Evolutionary conservation across 2,329 filamentous ascomycete species (phyloP).

Genomic region (Trichoderma cornu-damae): DNA sequence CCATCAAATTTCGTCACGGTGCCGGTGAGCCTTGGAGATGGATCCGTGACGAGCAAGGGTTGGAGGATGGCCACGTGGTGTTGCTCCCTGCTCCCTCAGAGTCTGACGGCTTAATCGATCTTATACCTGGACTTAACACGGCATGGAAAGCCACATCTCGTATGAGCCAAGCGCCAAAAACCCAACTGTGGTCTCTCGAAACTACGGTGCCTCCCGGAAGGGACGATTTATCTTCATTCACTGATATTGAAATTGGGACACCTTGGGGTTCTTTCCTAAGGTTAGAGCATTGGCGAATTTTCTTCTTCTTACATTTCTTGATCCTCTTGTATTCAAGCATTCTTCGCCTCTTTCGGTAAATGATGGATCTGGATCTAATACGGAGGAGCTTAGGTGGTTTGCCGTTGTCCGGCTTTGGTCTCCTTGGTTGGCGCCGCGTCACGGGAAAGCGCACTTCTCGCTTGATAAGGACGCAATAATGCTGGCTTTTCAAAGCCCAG

Average conservation of each 20-base stretch:
- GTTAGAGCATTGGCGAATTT: constrained; percentile 31
- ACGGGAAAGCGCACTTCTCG: constrained; percentile 62
- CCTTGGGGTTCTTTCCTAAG: constrained; percentile 55
- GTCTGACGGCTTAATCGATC: constrained; percentile 44
- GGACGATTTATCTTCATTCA: constrained; percentile 53
- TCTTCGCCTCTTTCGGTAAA: not conserved
- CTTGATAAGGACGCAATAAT: constrained; percentile 75
- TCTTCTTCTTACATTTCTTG: not conserved
- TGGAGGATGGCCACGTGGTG: constrained; percentile 60
- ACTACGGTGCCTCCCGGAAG: constrained; percentile 51
- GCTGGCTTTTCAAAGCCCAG: constrained; percentile 66
- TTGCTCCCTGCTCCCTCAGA: constrained; percentile 29
- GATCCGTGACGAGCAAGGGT: constrained; percentile 59
- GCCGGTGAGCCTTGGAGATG: constrained; percentile 60
- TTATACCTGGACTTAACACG: constrained; percentile 54
- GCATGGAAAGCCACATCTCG: constrained; percentile 50
- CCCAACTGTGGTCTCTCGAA: constrained; percentile 65
- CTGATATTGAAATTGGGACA: constrained; percentile 54
- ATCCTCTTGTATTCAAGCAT: not conserved
- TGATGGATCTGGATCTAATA: not conserved
- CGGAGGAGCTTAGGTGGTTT: constrained; percentile 59
- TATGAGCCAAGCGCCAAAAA: constrained; percentile 61
- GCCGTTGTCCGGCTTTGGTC: constrained; percentile 72
- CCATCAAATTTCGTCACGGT: constrained; percentile 60
- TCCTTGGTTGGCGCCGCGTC: constrained; percentile 84